Percentiles rank a stretch among this genome's conserved stretches.
Conservation (phyloP, 371 early-diverging fungal species). For the Lichtheimia ramosa region DNA sequence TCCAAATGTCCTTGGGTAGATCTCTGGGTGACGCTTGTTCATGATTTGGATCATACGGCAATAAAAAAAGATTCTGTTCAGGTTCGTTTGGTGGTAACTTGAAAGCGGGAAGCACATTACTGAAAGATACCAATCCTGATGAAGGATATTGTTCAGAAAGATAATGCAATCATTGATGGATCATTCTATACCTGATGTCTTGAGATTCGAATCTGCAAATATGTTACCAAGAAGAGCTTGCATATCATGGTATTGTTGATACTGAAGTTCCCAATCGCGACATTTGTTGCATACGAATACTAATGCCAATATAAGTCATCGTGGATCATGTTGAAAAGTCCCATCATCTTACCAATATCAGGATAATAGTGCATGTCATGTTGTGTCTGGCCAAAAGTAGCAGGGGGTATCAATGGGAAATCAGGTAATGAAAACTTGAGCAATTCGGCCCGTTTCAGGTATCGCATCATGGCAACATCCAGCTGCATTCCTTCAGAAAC, state of each 20-base stretch:
- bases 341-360: constrained; percentile 29
- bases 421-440: constrained; percentile 51
- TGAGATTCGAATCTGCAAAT: constrained; percentile 43
- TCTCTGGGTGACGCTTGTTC: neutral
- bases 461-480: constrained; percentile 40
- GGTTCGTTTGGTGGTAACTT: neutral
- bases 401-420: constrained; percentile 33
- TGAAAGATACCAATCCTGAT: constrained; percentile 31
- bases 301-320: neutral
- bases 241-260: constrained; percentile 18
- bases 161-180: neutral
- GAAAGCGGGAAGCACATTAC: constrained; percentile 26
- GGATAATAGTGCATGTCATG: constrained; percentile 38
- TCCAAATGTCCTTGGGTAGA: constrained; percentile 5
- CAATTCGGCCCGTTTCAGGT: constrained; percentile 54
- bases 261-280: constrained; percentile 28
- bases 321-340: neutral
- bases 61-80: constrained; percentile 31
- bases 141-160: neutral
- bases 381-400: constrained; percentile 18
- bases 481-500: constrained; percentile 56
- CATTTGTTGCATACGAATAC: constrained; percentile 57
- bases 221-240: constrained; percentile 19
- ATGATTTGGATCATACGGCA: constrained; percentile 20
- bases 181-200: constrained; percentile 32